Evolutionary conservation across 140 eudicot genomes (phyloP).

Genomic region (Bidens hawaiensis): DNA sequence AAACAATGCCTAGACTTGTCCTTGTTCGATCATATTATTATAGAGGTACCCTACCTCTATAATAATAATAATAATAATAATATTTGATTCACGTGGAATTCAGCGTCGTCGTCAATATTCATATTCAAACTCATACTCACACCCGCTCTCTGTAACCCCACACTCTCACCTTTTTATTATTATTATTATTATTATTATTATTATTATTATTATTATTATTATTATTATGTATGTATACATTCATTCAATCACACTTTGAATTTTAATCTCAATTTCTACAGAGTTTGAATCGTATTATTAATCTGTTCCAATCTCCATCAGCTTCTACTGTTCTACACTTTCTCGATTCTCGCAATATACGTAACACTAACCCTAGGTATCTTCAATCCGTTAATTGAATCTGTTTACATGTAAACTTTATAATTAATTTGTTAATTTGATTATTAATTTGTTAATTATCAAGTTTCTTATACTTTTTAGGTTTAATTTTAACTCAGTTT

Average conservation of each 20-base stretch:
- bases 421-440: not conserved
- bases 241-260: too few species aligned
- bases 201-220: too few species aligned
- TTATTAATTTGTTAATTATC: too few species aligned
- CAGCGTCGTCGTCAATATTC: too few species aligned
- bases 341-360: constrained; percentile 36
- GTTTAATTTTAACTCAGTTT: constrained; percentile 5
- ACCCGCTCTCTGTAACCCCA: constrained; percentile 40
- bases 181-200: too few species aligned
- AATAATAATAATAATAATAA: not conserved
- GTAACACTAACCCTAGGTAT: constrained; percentile 1
- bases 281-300: too few species aligned
- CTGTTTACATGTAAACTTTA: not conserved
- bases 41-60: constrained; percentile 14
- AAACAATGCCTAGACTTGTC: too few species aligned
- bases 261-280: too few species aligned
- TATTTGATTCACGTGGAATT: constrained; percentile 20
- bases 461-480: not conserved
- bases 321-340: not conserved
- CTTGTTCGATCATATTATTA: too few species aligned
- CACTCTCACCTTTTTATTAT: constrained; percentile 15
- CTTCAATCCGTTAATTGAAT: too few species aligned
- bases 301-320: too few species aligned
- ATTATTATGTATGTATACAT: too few species aligned
- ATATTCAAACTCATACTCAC: constrained; percentile 33